These are phyloP conservation scores for Phytophthora crassamura DNA, from an alignment of 352 stramenopile genomes.

Conservation along the genomic window DNA sequence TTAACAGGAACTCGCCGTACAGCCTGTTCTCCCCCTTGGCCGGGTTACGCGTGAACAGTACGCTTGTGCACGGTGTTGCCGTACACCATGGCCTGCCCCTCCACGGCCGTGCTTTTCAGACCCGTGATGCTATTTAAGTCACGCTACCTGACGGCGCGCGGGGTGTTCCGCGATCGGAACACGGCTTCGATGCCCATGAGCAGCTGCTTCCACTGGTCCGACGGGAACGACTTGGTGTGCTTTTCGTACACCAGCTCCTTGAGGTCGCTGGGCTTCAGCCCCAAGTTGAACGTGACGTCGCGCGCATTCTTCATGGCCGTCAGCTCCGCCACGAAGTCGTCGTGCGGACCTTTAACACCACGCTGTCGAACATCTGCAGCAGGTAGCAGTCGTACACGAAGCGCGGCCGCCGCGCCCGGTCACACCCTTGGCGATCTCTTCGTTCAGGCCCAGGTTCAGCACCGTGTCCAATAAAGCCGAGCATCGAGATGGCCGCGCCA, in stretches of 20 bases:
- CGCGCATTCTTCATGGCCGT: constrained; percentile 29
- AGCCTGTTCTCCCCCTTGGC: constrained; percentile 8
- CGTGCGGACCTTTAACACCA: constrained; percentile 36
- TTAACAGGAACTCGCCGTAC: constrained; percentile 14
- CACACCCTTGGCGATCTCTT: constrained; percentile 32
- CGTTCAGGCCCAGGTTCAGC: constrained; percentile 36
- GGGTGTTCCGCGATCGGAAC: constrained; percentile 14
- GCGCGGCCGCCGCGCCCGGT: constrained; percentile 33
- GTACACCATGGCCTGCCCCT: constrained; percentile 11
- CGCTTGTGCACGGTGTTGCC: constrained; percentile 1
- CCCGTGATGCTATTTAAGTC: constrained; percentile 12
- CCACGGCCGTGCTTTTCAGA: constrained; percentile 12
- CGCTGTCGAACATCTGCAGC: constrained; percentile 34
- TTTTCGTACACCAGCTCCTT: constrained; percentile 5
- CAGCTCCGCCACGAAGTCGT: constrained; percentile 36
- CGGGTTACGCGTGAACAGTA: constrained; percentile 5
- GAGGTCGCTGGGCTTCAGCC: constrained; percentile 17
- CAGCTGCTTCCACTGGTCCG: constrained; percentile 11
- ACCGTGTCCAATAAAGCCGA: constrained; percentile 37
- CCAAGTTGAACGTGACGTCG: constrained; percentile 33
- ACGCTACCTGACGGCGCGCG: constrained; percentile 10
- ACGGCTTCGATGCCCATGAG: constrained; percentile 15
- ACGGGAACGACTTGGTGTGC: constrained; percentile 2
- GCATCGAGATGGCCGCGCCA: constrained; percentile 33
- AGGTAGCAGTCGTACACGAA: constrained; percentile 39